These are phyloP conservation scores for Guadua angustifolia DNA, from an alignment of 176 grass and related monocot genomes.

Conservation along the genomic window DNA sequence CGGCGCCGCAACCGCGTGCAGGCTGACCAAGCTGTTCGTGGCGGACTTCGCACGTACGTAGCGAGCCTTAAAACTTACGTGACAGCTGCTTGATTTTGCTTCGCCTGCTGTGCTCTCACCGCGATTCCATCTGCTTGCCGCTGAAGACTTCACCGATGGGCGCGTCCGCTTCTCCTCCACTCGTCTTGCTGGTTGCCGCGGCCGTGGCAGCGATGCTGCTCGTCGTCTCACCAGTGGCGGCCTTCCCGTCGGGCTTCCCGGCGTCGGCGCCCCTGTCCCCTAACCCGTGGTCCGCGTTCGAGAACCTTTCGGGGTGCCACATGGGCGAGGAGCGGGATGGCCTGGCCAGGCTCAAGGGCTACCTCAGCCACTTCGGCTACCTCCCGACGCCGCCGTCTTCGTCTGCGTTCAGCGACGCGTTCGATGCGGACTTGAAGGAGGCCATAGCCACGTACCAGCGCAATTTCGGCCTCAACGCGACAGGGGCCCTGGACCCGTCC, in stretches of 20 bases:
- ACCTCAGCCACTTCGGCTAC: slow-evolving; percentile 82
- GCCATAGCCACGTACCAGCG: slow-evolving; percentile 80
- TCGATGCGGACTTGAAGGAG: slow-evolving; percentile 57
- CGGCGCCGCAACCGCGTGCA: slow-evolving; percentile 1
- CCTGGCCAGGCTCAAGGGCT: slow-evolving; percentile 70
- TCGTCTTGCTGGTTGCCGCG: slow-evolving; percentile 14
- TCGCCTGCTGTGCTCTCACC: background rate
- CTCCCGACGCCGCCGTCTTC: slow-evolving; percentile 50
- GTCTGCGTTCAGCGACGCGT: slow-evolving; percentile 63
- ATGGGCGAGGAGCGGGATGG: slow-evolving; percentile 62
- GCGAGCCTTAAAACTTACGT: slow-evolving; percentile 40
- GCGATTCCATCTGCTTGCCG: background rate
- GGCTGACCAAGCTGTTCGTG: slow-evolving; percentile 28
- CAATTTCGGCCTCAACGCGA: slow-evolving; percentile 71
- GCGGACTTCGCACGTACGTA: background rate
- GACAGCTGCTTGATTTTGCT: slow-evolving; percentile 31
- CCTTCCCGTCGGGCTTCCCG: slow-evolving; percentile 33
- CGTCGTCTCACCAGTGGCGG: slow-evolving; percentile 2
- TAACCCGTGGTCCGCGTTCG: slow-evolving; percentile 86
- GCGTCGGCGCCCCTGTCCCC: slow-evolving; percentile 20
- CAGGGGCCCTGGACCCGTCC: slow-evolving; percentile 61
- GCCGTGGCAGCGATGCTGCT: background rate
- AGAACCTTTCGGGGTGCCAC: slow-evolving; percentile 87
- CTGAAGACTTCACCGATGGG: slow-evolving; percentile 13
- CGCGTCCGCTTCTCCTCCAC: background rate